These are phyloP conservation scores for Cucurbita argyrosperma DNA, from an alignment of 306 rosid species.

Conservation along the genomic window DNA sequence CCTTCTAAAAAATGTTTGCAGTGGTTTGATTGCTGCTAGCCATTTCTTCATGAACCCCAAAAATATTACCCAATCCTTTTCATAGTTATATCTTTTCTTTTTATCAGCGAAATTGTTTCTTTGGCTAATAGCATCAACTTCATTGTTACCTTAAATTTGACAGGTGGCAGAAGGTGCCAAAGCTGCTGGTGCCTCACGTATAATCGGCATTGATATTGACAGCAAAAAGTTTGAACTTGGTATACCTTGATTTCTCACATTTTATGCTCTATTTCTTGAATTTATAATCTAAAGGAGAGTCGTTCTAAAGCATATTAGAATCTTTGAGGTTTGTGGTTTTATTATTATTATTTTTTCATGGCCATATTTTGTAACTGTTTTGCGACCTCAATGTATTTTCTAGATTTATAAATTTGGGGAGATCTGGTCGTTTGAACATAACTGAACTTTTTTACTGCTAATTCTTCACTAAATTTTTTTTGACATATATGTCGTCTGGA, in stretches of 20 bases:
- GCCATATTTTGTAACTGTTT: background rate
- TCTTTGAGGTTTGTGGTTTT: background rate
- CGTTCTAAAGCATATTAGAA: background rate
- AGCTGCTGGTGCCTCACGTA: conserved; percentile 80
- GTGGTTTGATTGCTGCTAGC: background rate
- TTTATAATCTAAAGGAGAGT: background rate
- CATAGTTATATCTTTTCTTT: background rate
- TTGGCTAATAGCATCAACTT: background rate
- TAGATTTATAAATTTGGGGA: background rate
- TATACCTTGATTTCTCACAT: conserved; percentile 15
- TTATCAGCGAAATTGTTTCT: background rate
- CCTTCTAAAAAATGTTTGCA: background rate
- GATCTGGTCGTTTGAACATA: background rate
- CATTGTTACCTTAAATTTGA: conserved; percentile 3
- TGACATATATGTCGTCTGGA: background rate
- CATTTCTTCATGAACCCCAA: background rate
- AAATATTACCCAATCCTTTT: background rate
- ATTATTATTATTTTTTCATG: background rate
- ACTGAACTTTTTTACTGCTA: background rate
- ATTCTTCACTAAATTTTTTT: background rate
- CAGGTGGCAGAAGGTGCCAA: conserved; percentile 97
- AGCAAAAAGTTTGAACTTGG: conserved; percentile 61
- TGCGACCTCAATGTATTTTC: background rate
- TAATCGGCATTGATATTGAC: conserved; percentile 75
- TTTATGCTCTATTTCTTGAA: background rate